Conservation (phyloP, 805 yeast species). For the Saturnispora gosingensis region DNA sequence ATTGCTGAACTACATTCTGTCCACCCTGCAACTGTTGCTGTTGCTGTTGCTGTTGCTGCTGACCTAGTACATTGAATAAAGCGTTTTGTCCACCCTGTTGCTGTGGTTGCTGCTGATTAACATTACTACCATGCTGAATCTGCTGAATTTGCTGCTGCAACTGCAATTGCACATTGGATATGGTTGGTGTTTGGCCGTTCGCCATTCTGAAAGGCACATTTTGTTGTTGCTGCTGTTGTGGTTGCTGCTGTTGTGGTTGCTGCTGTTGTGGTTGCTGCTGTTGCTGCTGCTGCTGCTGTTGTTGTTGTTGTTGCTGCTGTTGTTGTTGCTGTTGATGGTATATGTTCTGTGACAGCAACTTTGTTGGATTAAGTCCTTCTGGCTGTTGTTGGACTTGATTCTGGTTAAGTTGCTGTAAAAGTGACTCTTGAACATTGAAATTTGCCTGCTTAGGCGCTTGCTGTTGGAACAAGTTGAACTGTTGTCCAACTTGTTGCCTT, state of each 20-base stretch:
- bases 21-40: slow-evolving; percentile 23
- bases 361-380: slow-evolving; percentile 28
- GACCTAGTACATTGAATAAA: slow-evolving; percentile 1
- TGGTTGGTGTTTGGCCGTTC: slow-evolving; percentile 2
- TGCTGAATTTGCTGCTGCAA: slow-evolving; percentile 9
- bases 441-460: slow-evolving; percentile 17
- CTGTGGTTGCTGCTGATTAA: background rate
- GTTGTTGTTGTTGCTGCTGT: background rate
- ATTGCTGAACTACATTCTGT: slow-evolving; percentile 19
- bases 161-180: slow-evolving; percentile 6
- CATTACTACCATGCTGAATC: slow-evolving; percentile 2
- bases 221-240: slow-evolving; percentile 14
- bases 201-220: slow-evolving; percentile 6
- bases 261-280: slow-evolving; percentile 13
- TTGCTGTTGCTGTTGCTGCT: slow-evolving; percentile 4
- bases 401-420: slow-evolving; percentile 1
- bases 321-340: slow-evolving; percentile 19
- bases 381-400: slow-evolving; percentile 13
- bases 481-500: slow-evolving; percentile 1
- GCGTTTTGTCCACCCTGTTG: slow-evolving; percentile 2
- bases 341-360: slow-evolving; percentile 31
- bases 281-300: slow-evolving; percentile 11
- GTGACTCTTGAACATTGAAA: slow-evolving; percentile 5
- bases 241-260: slow-evolving; percentile 13
- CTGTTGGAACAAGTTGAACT: slow-evolving; percentile 6